These are phyloP conservation scores for Fusarium chaquense DNA, from an alignment of 2,329 filamentous ascomycete genomes.

Conservation along the genomic window DNA sequence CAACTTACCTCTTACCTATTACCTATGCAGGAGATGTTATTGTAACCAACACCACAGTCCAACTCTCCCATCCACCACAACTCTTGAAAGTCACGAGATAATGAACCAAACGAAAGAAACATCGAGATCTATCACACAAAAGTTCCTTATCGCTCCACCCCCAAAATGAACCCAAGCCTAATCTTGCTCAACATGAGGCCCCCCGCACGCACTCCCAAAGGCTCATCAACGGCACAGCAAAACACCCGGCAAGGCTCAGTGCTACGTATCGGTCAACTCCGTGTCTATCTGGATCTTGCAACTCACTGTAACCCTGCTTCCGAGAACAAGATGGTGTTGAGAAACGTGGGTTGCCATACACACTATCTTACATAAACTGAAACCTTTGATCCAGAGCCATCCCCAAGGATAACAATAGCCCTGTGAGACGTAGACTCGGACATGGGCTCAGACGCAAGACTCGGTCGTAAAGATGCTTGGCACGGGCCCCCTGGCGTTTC, in stretches of 20 bases:
- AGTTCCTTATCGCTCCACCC: slow-evolving; percentile 13
- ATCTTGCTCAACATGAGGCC: slow-evolving; percentile 6
- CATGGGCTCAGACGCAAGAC: background rate
- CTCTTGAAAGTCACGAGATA: background rate
- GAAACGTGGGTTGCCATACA: slow-evolving; percentile 23
- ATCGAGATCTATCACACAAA: slow-evolving; percentile 34
- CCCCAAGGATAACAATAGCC: background rate
- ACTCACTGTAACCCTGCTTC: slow-evolving; percentile 18
- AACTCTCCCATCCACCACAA: background rate
- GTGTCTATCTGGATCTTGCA: slow-evolving; percentile 25
- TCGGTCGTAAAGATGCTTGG: background rate
- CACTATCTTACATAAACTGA: slow-evolving; percentile 29
- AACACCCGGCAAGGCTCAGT: slow-evolving; percentile 4
- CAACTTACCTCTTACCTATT: too few species aligned
- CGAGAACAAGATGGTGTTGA: slow-evolving; percentile 14
- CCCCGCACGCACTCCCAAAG: slow-evolving; percentile 17
- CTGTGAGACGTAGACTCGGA: background rate
- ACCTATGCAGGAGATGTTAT: background rate
- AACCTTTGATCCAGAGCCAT: slow-evolving; percentile 1
- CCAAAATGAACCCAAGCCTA: background rate
- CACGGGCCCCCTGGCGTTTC: slow-evolving; percentile 8
- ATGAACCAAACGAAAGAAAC: background rate
- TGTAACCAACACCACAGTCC: background rate
- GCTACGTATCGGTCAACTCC: slow-evolving; percentile 22
- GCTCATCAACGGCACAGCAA: slow-evolving; percentile 27